These are phyloP conservation scores for Penicillium nucicola DNA, from an alignment of 495 filamentous ascomycete species.

Conservation along the genomic window DNA sequence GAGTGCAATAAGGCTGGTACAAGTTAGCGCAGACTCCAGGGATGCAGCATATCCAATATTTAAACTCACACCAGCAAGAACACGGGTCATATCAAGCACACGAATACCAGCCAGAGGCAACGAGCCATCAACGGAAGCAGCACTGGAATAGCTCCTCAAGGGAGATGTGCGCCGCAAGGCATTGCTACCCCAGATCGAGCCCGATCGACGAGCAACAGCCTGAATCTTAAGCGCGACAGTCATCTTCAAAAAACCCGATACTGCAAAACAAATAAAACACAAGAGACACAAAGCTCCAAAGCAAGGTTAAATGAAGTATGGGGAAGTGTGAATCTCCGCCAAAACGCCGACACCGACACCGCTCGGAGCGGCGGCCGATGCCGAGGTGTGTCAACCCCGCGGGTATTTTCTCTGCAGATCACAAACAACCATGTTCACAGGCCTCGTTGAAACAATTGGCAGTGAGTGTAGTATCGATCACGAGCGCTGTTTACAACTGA, in stretches of 20 bases:
- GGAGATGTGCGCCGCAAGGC: constrained; percentile 19
- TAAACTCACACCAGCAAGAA: constrained; percentile 81
- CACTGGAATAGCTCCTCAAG: constrained; percentile 35
- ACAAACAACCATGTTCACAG: constrained; percentile 79
- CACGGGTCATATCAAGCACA: constrained; percentile 94
- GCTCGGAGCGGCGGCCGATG: constrained; percentile 25
- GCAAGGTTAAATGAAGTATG: constrained; percentile 12
- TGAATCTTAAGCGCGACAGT: constrained; percentile 22
- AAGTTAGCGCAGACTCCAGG: constrained; percentile 13
- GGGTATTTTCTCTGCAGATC: constrained; percentile 15
- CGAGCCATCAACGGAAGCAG: constrained; percentile 28
- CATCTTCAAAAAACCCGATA: constrained; percentile 17
- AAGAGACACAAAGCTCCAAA: constrained; percentile 1
- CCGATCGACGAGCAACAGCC: constrained; percentile 23
- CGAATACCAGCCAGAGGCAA: constrained; percentile 79
- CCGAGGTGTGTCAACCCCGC: constrained; percentile 31
- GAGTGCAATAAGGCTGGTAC: constrained; percentile 90
- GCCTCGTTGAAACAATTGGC: constrained; percentile 92
- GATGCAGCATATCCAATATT: neutral
- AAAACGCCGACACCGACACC: constrained; percentile 35
- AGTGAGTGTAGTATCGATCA: constrained; percentile 50
- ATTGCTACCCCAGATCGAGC: constrained; percentile 18
- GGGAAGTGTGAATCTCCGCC: constrained; percentile 26
- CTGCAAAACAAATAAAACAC: constrained; percentile 1
- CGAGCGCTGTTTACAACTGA: constrained; percentile 2